phyloP scores from a whole-genome alignment of 371 early-diverging fungal genomes.

The Rhizopus arrhizus region DNA sequence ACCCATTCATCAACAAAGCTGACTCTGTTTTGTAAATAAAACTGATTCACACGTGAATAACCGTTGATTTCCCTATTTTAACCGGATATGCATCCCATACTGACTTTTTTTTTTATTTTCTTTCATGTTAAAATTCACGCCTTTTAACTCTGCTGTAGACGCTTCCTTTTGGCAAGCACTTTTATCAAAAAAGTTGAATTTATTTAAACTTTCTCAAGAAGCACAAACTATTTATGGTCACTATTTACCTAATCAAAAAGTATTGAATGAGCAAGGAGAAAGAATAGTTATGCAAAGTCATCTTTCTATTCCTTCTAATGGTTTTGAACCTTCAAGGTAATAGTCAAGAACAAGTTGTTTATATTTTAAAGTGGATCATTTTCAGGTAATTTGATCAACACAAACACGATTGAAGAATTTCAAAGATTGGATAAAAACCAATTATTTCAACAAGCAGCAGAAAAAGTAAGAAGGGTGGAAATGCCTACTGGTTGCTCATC shows the following conservation, averaged over 20 bases:
- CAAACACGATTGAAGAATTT: constrained; percentile 93
- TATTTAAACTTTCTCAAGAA: constrained; percentile 74
- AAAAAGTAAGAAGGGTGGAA: constrained; percentile 52
- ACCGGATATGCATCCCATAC: neutral
- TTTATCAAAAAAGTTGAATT: constrained; percentile 79
- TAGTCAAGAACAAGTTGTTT: constrained; percentile 4
- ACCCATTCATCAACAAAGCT: neutral
- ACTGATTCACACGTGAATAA: too few relatives aligned
- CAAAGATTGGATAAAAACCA: constrained; percentile 73
- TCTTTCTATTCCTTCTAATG: constrained; percentile 39
- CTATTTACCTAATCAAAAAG: constrained; percentile 58
- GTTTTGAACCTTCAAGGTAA: constrained; percentile 32
- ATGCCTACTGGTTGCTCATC: too few relatives aligned
- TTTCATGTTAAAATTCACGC: constrained; percentile 76
- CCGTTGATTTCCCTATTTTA: too few relatives aligned
- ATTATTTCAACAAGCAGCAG: constrained; percentile 63
- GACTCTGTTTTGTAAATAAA: too few relatives aligned
- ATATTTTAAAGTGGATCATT: constrained; percentile 31
- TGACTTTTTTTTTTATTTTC: neutral
- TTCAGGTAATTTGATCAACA: constrained; percentile 73
- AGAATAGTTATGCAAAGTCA: constrained; percentile 26
- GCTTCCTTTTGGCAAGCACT: constrained; percentile 90
- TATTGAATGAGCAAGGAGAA: constrained; percentile 24
- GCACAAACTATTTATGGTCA: constrained; percentile 61
- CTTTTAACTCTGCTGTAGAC: constrained; percentile 83